A percentile compares a stretch with the other conserved stretches of the same genome.
These are phyloP conservation scores for Naganishia antarctica DNA, from an alignment of 768 basidiomycete species.

Conservation along the genomic window DNA sequence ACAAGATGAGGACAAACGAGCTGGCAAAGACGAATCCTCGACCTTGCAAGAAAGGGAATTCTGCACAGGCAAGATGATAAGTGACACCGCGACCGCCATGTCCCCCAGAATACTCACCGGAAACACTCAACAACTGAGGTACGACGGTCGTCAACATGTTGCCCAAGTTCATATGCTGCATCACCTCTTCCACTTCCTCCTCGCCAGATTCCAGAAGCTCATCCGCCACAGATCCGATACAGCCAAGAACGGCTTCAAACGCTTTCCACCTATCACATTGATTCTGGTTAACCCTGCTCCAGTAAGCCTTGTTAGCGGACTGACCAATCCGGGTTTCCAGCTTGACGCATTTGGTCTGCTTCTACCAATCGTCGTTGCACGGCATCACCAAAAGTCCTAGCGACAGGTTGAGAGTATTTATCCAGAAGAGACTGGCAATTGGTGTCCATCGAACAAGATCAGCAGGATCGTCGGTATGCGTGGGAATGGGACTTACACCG, in stretches of 20 bases:
- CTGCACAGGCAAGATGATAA: too few relatives aligned
- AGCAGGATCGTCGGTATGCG: not conserved
- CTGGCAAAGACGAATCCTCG: slow-evolving; percentile 91
- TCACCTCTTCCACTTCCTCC: slow-evolving; percentile 62
- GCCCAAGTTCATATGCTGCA: slow-evolving; percentile 71
- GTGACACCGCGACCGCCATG: too few relatives aligned
- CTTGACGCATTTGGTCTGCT: slow-evolving; percentile 58
- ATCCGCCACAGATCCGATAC: slow-evolving; percentile 73
- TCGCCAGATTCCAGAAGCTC: slow-evolving; percentile 70
- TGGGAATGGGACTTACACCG: slow-evolving; percentile 53
- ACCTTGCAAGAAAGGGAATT: slow-evolving; percentile 87
- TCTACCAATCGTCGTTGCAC: slow-evolving; percentile 59
- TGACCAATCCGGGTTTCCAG: slow-evolving; percentile 63
- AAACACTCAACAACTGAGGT: slow-evolving; percentile 65
- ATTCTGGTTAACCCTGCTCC: not conserved
- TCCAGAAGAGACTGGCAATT: slow-evolving; percentile 48
- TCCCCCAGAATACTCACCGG: slow-evolving; percentile 56
- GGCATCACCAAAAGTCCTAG: slow-evolving; percentile 55
- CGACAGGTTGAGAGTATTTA: slow-evolving; percentile 43
- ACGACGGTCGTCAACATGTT: slow-evolving; percentile 70
- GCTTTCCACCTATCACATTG: slow-evolving; percentile 73
- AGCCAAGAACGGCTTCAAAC: slow-evolving; percentile 76
- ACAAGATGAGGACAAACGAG: slow-evolving; percentile 69
- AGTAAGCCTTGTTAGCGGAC: slow-evolving; percentile 30
- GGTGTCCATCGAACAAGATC: not conserved